A percentile compares a stretch with the other conserved stretches of the same genome.
phyloP scores from a whole-genome alignment of 2,329 filamentous ascomycete genomes.

The Thelonectria rubi region DNA sequence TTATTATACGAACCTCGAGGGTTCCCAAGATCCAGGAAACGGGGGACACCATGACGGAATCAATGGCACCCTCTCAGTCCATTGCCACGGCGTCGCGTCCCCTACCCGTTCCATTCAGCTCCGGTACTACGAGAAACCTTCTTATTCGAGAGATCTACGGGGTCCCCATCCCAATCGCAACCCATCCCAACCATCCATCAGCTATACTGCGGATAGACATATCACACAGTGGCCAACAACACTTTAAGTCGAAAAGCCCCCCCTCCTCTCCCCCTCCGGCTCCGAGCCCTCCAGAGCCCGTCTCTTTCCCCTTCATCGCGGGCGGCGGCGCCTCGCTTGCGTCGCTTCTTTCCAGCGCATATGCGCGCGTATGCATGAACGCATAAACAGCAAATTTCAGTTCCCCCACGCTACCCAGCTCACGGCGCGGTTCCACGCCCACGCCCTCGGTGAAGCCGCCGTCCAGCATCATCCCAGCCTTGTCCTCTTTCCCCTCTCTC shows the following conservation, averaged over 20 bases:
- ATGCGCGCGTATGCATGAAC: conserved; percentile 38
- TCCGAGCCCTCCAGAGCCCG: conserved; percentile 6
- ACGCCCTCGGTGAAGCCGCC: conserved; percentile 44
- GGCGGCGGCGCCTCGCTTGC: background rate
- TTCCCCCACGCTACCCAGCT: conserved; percentile 39
- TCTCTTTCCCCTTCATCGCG: background rate
- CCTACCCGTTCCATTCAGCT: background rate
- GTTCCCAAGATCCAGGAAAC: background rate
- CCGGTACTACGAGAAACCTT: background rate
- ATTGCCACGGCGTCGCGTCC: conserved; percentile 3
- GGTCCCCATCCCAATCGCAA: conserved; percentile 9
- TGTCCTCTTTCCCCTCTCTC: background rate
- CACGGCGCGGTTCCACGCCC: conserved; percentile 44
- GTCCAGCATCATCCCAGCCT: conserved; percentile 27
- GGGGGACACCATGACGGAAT: conserved; percentile 19
- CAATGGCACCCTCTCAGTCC: conserved; percentile 17
- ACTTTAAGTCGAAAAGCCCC: background rate
- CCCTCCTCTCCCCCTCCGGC: background rate
- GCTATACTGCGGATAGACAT: background rate
- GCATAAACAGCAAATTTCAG: conserved; percentile 45
- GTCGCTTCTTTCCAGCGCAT: conserved; percentile 21
- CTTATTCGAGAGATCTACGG: conserved; percentile 5
- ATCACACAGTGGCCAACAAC: background rate
- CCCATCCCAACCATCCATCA: conserved; percentile 1
- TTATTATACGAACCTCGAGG: conserved; percentile 24